These are phyloP conservation scores for Aspergillus terreus DNA, from an alignment of 2,329 filamentous ascomycete genomes.

Conservation along the genomic window DNA sequence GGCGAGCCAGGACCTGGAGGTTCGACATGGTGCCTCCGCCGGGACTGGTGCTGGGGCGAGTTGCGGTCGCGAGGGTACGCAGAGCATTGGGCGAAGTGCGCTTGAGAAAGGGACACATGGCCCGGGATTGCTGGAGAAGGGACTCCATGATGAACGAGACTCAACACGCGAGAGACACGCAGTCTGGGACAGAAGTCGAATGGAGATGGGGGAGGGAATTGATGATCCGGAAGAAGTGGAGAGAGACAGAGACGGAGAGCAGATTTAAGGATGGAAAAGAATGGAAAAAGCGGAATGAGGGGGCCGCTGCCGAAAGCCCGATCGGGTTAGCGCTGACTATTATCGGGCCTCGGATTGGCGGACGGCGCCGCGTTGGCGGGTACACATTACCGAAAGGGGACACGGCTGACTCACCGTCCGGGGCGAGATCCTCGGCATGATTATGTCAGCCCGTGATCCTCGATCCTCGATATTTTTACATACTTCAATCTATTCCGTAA, in stretches of 20 bases:
- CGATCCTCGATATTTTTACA: no score
- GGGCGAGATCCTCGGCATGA: background rate
- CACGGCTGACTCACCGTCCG: background rate
- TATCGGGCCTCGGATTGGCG: slow-evolving; percentile 1
- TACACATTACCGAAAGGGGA: background rate
- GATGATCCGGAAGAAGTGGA: background rate
- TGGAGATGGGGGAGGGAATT: slow-evolving; percentile 2
- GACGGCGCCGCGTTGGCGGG: background rate
- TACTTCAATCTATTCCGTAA: no score
- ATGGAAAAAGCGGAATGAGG: background rate
- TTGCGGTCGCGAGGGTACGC: slow-evolving; percentile 74
- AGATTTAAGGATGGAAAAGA: slow-evolving; percentile 1
- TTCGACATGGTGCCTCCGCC: slow-evolving; percentile 95
- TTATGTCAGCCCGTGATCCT: background rate
- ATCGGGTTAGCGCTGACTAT: slow-evolving; percentile 2
- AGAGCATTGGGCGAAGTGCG: slow-evolving; percentile 89
- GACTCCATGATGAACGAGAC: slow-evolving; percentile 68
- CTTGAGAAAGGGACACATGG: slow-evolving; percentile 96
- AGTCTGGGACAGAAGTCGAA: background rate
- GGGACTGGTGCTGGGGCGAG: slow-evolving; percentile 60
- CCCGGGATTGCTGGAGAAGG: slow-evolving; percentile 89
- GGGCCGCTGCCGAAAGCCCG: background rate
- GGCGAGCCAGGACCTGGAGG: slow-evolving; percentile 86
- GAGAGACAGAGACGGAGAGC: background rate
- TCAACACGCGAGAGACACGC: background rate